These are phyloP conservation scores for Aechmea fasciata DNA, from an alignment of 176 grass and related monocot genomes.

Conservation along the genomic window DNA sequence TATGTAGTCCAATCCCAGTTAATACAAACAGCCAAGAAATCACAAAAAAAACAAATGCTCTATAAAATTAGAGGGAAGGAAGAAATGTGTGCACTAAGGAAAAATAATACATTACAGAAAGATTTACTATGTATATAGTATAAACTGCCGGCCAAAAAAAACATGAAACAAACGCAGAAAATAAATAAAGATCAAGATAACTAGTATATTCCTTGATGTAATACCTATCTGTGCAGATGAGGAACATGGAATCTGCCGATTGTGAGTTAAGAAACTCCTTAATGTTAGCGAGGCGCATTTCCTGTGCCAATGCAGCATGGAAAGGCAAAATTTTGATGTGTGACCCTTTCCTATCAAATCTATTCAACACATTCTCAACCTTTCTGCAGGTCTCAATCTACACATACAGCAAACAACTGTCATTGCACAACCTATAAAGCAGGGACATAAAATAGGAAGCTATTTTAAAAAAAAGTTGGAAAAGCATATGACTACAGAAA, in stretches of 20 bases:
- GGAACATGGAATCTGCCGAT: conserved; percentile 55
- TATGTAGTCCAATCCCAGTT: not conserved
- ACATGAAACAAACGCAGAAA: too few relatives aligned
- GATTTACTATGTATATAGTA: too few relatives aligned
- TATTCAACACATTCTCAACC: conserved; percentile 66
- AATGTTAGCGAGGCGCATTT: conserved; percentile 56
- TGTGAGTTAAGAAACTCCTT: conserved; percentile 59
- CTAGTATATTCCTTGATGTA: not conserved
- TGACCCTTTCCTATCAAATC: conserved; percentile 62
- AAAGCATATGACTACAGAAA: not conserved
- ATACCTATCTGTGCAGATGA: conserved; percentile 86
- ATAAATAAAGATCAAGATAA: not conserved
- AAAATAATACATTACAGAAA: too few relatives aligned
- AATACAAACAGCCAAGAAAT: not conserved
- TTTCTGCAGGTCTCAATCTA: conserved; percentile 97
- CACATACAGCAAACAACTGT: not conserved
- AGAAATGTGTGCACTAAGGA: too few relatives aligned
- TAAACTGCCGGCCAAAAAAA: too few relatives aligned
- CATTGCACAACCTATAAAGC: not conserved
- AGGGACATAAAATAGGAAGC: not conserved
- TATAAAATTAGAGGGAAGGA: not conserved
- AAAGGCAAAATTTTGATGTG: conserved; percentile 68
- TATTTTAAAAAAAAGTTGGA: not conserved
- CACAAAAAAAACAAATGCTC: not conserved
- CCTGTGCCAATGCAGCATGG: conserved; percentile 77